Base-by-base conservation (phyloP, 805 yeast genomes). In the Scheffersomyces ergatensis region DNA sequence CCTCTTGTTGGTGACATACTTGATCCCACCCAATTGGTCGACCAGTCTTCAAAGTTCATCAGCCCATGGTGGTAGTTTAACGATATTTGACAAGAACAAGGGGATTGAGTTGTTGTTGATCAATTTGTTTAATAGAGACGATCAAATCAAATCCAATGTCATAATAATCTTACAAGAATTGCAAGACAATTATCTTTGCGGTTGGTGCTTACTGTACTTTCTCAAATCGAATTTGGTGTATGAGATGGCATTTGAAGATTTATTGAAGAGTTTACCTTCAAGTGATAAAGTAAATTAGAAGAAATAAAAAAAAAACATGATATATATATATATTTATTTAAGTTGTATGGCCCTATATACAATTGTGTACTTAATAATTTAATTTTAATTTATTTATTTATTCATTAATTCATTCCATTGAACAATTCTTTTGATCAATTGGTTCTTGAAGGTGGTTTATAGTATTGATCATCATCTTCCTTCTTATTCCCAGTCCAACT, bases 151-250 rank as follows among this genome's bases (percentile, higher is more conserved):
- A 48, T 52, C 64, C 11, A 68, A 64, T 40, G 53, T 70, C 8
- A 57, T 67, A 18, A 64, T 66, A 70, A 70, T 70, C 16, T 42
- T 70, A 34, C 72, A 68, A 43, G 75, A 70, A 51, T 54, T 70
- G 18, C 69, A 60, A 42, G 74, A 70, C 33, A 68, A 69, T 52
- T 63, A 63, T 37, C 49, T 70, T 19, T 69, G 75, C 46, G 74
- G 72, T 6, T 70, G 76, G 76, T 70, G 74, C 48, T 51, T 70
- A 30, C 55, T 54, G 17, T 64, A 59, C 35, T 67, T 58, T 40
- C 49, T 69, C 41, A 57, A 60, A 47, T 55, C 67, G 13, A 70
- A 70, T 45, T 42, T 57, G 48, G 58, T 69, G 35, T 70, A 70
- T 43, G 70, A 67, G 42, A 47, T 69, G 43, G 75, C 74, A 1